Conservation (phyloP, 208 protist species). For the Trypanosoma scelopori region DNA sequence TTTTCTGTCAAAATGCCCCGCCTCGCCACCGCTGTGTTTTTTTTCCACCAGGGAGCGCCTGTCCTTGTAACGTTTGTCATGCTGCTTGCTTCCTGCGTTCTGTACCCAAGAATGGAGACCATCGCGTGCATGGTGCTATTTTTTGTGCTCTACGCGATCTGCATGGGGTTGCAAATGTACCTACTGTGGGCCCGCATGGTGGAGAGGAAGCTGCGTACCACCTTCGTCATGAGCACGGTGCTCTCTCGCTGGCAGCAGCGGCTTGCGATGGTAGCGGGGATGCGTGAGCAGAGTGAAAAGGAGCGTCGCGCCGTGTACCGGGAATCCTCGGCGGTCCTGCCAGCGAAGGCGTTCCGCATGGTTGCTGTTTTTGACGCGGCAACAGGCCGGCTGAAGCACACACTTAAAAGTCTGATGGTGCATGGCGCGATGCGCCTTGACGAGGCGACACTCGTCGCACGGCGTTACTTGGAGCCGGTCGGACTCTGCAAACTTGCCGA, state of each 20-base stretch:
- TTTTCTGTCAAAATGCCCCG: conserved; percentile 39
- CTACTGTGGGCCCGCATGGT: conserved; percentile 76
- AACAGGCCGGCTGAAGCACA: conserved; percentile 69
- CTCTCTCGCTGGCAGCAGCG: conserved; percentile 55
- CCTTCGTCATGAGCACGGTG: conserved; percentile 59
- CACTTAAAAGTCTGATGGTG: conserved; percentile 75
- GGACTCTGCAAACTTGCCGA: conserved; percentile 84
- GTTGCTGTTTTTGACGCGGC: conserved; percentile 63
- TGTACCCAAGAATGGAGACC: conserved; percentile 47
- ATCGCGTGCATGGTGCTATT: conserved; percentile 65
- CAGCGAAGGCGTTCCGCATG: conserved; percentile 73
- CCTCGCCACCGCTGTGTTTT: conserved; percentile 44
- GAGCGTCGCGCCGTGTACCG: conserved; percentile 68
- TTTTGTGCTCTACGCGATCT: conserved; percentile 59
- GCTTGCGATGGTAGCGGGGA: conserved; percentile 44
- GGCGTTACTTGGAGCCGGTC: conserved; percentile 67
- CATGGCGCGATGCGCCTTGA: conserved; percentile 64
- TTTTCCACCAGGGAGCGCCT: conserved; percentile 62
- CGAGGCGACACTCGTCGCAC: conserved; percentile 56
- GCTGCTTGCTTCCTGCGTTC: conserved; percentile 61
- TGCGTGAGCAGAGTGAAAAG: conserved; percentile 41
- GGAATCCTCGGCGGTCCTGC: conserved; percentile 63
- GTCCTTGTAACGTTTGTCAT: conserved; percentile 59
- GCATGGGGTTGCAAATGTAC: conserved; percentile 61
- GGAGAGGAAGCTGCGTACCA: conserved; percentile 71